Percentiles rank a stretch among this genome's conserved stretches.
Conservation (phyloP, 345 rosid species). For the Eucalyptus polybractea region DNA sequence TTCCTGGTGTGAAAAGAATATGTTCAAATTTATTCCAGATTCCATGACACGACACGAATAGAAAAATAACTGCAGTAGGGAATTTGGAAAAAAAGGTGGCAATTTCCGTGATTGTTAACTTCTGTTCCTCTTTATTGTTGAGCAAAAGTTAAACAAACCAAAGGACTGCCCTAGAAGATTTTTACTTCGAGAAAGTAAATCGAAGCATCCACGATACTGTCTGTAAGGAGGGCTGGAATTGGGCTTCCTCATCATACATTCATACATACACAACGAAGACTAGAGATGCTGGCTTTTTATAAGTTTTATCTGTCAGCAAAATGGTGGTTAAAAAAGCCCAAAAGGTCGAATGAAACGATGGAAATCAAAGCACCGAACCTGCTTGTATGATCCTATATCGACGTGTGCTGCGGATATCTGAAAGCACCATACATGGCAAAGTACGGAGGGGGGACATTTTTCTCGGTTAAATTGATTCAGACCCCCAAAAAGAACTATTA, state of each 20-base stretch:
- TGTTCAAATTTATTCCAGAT: not conserved
- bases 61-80: not conserved
- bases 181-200: not conserved
- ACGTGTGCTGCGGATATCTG: not conserved
- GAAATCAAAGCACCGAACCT: not conserved
- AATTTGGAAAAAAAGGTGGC: not conserved
- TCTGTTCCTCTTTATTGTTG: not conserved
- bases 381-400: not conserved
- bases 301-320: not conserved
- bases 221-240: not conserved
- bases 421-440: not conserved
- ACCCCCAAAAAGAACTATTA: not conserved
- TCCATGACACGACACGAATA: not conserved
- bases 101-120: not conserved
- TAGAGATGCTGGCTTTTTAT: not conserved
- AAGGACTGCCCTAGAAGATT: not conserved
- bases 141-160: not conserved
- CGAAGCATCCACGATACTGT: not conserved
- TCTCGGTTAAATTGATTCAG: not conserved
- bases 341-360: not conserved
- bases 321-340: not conserved
- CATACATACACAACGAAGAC: not conserved
- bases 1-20: not conserved
- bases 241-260: not conserved
- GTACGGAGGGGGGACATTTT: not conserved